Evolutionary conservation across 495 filamentous ascomycete genomes (phyloP).

Genomic region (Penicillium tannophilum): DNA sequence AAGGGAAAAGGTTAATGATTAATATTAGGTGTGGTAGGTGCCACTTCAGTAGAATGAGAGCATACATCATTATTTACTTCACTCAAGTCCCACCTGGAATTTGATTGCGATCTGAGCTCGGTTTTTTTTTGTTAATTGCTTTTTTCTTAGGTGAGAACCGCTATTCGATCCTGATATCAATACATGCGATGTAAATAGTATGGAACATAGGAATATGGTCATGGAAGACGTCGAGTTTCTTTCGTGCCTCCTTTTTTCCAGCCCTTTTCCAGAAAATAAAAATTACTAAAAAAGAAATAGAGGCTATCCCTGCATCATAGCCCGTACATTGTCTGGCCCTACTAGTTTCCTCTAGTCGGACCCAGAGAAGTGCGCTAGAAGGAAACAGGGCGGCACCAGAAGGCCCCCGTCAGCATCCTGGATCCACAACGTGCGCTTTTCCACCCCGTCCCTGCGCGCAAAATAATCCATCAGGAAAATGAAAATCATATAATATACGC

Average conservation of each 20-base stretch:
- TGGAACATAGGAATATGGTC: too few species aligned
- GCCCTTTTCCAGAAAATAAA: neutral
- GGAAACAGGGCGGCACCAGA: constrained; percentile 40
- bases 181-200: neutral
- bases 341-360: constrained; percentile 27
- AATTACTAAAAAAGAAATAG: constrained; percentile 8
- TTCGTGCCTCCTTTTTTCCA: neutral
- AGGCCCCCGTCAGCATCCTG: constrained; percentile 36
- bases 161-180: neutral
- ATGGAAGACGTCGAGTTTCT: neutral
- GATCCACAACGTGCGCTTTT: constrained; percentile 42
- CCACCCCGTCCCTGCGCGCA: constrained; percentile 36
- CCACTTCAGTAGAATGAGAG: constrained; percentile 18
- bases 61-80: constrained; percentile 29
- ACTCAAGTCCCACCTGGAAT: neutral
- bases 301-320: constrained; percentile 8
- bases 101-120: neutral
- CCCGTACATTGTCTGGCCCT: neutral
- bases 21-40: constrained; percentile 36
- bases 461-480: constrained; percentile 1
- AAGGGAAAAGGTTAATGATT: constrained; percentile 15
- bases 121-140: neutral
- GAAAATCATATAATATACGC: neutral
- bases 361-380: constrained; percentile 37
- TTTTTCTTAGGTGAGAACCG: neutral